phyloP scores from a whole-genome alignment of 169 alveolate species.

The Plasmodium sp. region DNA sequence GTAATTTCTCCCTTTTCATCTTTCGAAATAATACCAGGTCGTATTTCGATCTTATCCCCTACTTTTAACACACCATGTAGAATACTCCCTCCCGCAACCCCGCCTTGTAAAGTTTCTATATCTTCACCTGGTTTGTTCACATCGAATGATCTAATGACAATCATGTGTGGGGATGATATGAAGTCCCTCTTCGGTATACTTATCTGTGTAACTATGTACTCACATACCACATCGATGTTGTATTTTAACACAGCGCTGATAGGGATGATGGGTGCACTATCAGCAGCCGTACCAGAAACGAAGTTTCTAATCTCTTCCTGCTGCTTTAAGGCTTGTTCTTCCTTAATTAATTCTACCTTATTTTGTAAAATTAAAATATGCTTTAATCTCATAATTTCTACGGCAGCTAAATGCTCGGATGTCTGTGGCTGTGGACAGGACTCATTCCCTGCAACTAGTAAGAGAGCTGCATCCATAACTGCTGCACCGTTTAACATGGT shows the following conservation, averaged over 20 bases:
- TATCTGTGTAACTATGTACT: conserved; percentile 93
- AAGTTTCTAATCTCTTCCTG: conserved; percentile 95
- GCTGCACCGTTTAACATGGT: conserved; percentile 99
- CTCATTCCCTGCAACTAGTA: conserved; percentile 97
- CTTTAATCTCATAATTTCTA: conserved; percentile 98
- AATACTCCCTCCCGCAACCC: conserved; percentile 99
- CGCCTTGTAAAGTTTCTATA: conserved; percentile 97
- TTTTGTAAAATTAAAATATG: conserved; percentile 97
- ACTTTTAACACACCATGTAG: conserved; percentile 96
- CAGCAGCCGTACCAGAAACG: conserved; percentile 96
- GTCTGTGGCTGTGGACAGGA: conserved; percentile 99
- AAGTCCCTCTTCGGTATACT: conserved; percentile 99
- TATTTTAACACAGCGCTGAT: conserved; percentile 96
- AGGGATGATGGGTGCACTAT: conserved; percentile 98
- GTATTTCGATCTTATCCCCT: conserved; percentile 97
- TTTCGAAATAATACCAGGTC: conserved; percentile 97
- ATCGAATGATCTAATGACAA: conserved; percentile 98
- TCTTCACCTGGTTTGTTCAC: conserved; percentile 99
- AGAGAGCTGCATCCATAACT: conserved; percentile 99
- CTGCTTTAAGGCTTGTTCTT: conserved; percentile 94
- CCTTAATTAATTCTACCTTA: conserved; percentile 98
- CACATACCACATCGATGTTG: conserved; percentile 97
- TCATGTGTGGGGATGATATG: conserved; percentile 97
- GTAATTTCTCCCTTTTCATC: conserved; percentile 90
- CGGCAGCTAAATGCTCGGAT: conserved; percentile 99